Conservation (phyloP, 305 asterid species). For the Petunia hybrid region DNA sequence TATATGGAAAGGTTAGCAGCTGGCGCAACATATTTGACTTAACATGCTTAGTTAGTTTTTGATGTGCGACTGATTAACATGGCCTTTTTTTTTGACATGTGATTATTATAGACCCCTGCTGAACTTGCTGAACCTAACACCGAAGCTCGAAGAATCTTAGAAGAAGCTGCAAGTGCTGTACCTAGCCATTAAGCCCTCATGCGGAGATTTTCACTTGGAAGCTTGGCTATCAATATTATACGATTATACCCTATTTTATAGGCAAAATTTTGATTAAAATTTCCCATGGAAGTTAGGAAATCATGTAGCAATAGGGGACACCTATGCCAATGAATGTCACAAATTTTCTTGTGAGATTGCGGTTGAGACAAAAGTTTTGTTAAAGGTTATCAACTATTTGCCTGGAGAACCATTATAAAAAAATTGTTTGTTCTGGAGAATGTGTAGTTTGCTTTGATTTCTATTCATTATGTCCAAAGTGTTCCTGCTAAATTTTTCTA, state of each 20-base stretch:
- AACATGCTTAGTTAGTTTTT: not conserved
- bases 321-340: not conserved
- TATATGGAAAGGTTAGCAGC: constrained; percentile 63
- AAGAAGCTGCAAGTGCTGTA: constrained; percentile 53
- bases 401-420: too few relatives aligned
- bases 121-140: constrained; percentile 79
- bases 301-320: not conserved
- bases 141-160: constrained; percentile 67
- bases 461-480: too few relatives aligned
- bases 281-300: not conserved
- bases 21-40: not conserved
- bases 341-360: not conserved
- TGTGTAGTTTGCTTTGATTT: too few relatives aligned
- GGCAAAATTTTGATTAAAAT: not conserved
- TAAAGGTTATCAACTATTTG: not conserved
- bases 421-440: too few relatives aligned
- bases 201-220: not conserved
- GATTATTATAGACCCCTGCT: constrained; percentile 59
- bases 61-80: not conserved
- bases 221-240: constrained; percentile 2
- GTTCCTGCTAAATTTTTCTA: too few relatives aligned
- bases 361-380: not conserved
- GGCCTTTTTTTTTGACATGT: too few relatives aligned
- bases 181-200: constrained; percentile 32
- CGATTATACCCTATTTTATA: not conserved